These are phyloP conservation scores for Tulasnella calospora DNA, from an alignment of 768 basidiomycete species.

Conservation along the genomic window DNA sequence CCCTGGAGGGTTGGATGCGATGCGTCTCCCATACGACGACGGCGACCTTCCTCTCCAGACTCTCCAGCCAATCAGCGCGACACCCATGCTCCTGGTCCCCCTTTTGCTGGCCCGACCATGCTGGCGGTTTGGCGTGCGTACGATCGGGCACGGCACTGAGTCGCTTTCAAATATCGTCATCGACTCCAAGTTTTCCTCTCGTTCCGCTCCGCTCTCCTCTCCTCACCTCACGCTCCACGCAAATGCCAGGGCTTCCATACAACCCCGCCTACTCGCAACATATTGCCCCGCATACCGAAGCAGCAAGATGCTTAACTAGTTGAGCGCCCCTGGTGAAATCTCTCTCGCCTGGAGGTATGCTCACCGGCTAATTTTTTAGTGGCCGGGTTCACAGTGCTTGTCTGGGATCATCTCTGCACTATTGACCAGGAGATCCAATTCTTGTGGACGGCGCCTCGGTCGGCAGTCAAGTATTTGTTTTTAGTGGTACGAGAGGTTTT, in stretches of 20 bases:
- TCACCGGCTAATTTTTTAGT: background rate
- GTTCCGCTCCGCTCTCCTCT: background rate
- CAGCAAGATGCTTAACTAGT: background rate
- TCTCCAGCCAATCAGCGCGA: background rate
- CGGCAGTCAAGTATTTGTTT: background rate
- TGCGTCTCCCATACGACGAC: background rate
- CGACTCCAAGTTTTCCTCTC: background rate
- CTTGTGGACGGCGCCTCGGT: background rate
- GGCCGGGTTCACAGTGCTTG: slow-evolving; percentile 6
- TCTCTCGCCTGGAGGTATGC: background rate
- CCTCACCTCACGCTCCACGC: background rate
- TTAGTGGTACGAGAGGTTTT: background rate
- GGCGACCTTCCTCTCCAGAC: background rate
- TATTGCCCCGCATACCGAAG: background rate
- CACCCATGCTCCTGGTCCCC: background rate
- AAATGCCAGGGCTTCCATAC: background rate
- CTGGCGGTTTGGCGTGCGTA: background rate
- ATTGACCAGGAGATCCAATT: background rate
- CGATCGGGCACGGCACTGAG: too few species aligned
- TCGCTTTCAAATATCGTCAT: background rate
- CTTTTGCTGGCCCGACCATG: background rate
- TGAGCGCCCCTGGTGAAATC: background rate
- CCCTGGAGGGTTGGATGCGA: background rate
- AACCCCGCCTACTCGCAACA: background rate
- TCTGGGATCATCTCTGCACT: slow-evolving; percentile 4